These are phyloP conservation scores for Hortiboletus campestris DNA, from an alignment of 768 basidiomycete genomes.

Conservation along the genomic window DNA sequence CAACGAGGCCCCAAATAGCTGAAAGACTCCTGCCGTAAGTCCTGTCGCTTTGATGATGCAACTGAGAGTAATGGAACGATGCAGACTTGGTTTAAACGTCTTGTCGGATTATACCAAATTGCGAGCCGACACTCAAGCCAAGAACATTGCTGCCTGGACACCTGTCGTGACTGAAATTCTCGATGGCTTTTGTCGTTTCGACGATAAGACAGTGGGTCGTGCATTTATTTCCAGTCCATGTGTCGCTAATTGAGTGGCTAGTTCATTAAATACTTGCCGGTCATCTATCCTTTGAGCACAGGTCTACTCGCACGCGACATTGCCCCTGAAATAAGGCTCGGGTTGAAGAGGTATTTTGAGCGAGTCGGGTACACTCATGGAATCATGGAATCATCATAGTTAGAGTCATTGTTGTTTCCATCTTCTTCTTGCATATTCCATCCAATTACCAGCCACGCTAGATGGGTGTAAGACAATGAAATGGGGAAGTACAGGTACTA, in stretches of 20 bases:
- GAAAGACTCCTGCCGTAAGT: conserved; percentile 68
- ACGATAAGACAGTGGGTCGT: conserved; percentile 80
- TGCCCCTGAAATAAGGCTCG: conserved; percentile 77
- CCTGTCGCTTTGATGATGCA: background rate
- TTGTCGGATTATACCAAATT: conserved; percentile 89
- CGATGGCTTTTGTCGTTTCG: conserved; percentile 85
- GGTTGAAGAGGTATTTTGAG: conserved; percentile 74
- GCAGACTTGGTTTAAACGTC: conserved; percentile 82
- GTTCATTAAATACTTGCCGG: conserved; percentile 86
- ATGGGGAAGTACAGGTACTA: conserved; percentile 21
- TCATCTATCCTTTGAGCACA: conserved; percentile 86
- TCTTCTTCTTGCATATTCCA: conserved; percentile 25
- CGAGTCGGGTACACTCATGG: conserved; percentile 74
- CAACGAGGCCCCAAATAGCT: conserved; percentile 75
- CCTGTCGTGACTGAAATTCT: conserved; percentile 97
- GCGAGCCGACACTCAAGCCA: conserved; percentile 84
- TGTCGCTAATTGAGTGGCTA: conserved; percentile 33
- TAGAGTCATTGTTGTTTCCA: conserved; percentile 27
- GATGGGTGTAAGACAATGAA: conserved; percentile 16
- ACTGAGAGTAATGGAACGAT: conserved; percentile 3
- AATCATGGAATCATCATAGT: conserved; percentile 57
- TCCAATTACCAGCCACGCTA: conserved; percentile 35
- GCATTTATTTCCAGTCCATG: background rate
- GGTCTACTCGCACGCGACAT: conserved; percentile 83
- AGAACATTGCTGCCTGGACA: conserved; percentile 97